Percentiles rank a stretch among this genome's conserved stretches.
Conservation (phyloP, 345 rosid species). For the Dipteronia sinensis region DNA sequence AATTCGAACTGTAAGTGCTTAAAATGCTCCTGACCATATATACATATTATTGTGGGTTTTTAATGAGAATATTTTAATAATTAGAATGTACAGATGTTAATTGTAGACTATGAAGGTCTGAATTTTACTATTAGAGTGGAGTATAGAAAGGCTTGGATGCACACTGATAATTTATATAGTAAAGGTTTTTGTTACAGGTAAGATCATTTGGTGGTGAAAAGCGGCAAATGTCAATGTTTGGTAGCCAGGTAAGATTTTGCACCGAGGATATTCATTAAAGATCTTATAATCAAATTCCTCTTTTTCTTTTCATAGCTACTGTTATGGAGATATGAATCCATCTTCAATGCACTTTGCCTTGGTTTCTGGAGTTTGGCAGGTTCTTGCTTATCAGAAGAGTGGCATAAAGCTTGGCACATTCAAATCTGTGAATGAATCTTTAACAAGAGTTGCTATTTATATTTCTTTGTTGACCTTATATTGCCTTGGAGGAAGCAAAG, state of each 20-base stretch:
- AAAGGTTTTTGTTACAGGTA: slow-evolving; percentile 51
- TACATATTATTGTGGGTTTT: neutral
- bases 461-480: slow-evolving; percentile 83
- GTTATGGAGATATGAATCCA: slow-evolving; percentile 4
- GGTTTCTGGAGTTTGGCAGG: slow-evolving; percentile 51
- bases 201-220: slow-evolving; percentile 98
- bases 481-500: slow-evolving; percentile 94
- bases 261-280: slow-evolving; percentile 14
- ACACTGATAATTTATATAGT: slow-evolving; percentile 20
- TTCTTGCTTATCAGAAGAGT: slow-evolving; percentile 76
- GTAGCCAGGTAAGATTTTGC: slow-evolving; percentile 61
- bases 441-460: slow-evolving; percentile 91
- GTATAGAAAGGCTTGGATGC: slow-evolving; percentile 13
- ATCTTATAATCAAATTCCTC: neutral
- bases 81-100: neutral
- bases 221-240: slow-evolving; percentile 85
- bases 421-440: slow-evolving; percentile 86
- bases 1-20: slow-evolving; percentile 80
- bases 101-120: neutral
- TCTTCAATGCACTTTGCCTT: slow-evolving; percentile 22
- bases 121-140: slow-evolving; percentile 9
- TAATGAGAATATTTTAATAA: neutral
- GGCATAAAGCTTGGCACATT: slow-evolving; percentile 93
- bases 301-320: neutral
- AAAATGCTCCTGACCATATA: slow-evolving; percentile 4